These are phyloP conservation scores for Aspergillus sp. DNA, from an alignment of 2,329 filamentous ascomycete species.

Conservation along the genomic window DNA sequence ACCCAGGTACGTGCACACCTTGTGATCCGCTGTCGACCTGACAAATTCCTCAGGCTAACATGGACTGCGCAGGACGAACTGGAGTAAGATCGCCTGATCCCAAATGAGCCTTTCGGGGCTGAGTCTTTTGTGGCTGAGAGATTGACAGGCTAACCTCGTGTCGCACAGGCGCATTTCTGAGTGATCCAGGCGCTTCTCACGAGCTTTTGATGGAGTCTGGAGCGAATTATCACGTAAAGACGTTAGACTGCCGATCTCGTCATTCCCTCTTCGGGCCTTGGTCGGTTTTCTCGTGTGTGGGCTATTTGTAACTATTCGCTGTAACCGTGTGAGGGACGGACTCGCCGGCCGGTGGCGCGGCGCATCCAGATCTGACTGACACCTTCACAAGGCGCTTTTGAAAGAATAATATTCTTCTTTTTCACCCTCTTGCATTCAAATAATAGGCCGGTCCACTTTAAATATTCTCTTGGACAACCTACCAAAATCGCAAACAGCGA, in stretches of 20 bases:
- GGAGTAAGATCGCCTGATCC: constrained; percentile 11
- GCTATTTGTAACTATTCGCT: background rate
- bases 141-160: constrained; percentile 2
- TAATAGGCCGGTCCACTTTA: background rate
- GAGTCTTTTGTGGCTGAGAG: constrained; percentile 15
- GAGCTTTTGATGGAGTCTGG: background rate
- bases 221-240: background rate
- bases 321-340: background rate
- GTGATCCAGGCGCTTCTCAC: background rate
- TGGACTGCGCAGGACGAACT: constrained; percentile 16
- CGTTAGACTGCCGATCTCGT: background rate
- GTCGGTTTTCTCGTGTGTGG: background rate
- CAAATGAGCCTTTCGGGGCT: constrained; percentile 16
- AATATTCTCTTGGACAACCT: background rate
- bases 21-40: background rate
- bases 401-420: background rate
- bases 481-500: background rate
- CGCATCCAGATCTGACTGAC: background rate
- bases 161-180: constrained; percentile 12
- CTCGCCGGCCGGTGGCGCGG: background rate
- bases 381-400: background rate
- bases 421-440: background rate
- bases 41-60: constrained; percentile 11
- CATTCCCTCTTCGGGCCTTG: background rate
- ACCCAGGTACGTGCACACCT: constrained; percentile 17